phyloP scores from a whole-genome alignment of 768 basidiomycete species.

The Trametes punicea region DNA sequence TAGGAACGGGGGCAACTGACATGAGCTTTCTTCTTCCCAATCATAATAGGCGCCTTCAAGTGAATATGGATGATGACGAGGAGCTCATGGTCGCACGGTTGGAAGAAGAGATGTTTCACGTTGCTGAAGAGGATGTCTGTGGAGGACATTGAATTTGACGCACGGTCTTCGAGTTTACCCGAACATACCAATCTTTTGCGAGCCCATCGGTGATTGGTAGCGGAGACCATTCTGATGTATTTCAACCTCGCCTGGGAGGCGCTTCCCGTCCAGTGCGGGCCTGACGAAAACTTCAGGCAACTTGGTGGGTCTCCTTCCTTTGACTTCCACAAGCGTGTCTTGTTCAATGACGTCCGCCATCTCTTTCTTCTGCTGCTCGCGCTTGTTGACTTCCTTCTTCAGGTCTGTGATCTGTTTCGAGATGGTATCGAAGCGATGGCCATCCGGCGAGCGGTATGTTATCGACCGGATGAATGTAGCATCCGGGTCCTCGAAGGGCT shows the following conservation, averaged over 20 bases:
- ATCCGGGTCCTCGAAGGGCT: constrained; percentile 97
- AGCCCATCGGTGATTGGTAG: constrained; percentile 82
- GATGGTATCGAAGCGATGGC: constrained; percentile 83
- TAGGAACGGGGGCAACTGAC: constrained; percentile 41
- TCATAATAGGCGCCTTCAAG: constrained; percentile 93
- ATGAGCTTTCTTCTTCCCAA: constrained; percentile 97
- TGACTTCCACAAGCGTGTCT: constrained; percentile 83
- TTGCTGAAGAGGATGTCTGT: constrained; percentile 93
- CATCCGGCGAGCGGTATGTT: constrained; percentile 88
- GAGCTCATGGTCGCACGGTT: constrained; percentile 95
- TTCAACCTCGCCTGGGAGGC: constrained; percentile 95
- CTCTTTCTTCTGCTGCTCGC: constrained; percentile 96
- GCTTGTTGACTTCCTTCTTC: constrained; percentile 96
- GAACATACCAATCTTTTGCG: constrained; percentile 83
- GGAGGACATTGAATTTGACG: neutral
- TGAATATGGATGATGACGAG: constrained; percentile 93
- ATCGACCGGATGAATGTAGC: constrained; percentile 95
- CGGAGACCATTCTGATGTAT: constrained; percentile 97
- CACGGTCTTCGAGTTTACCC: neutral
- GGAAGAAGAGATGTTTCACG: constrained; percentile 98
- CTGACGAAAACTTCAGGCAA: constrained; percentile 91
- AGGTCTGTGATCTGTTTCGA: constrained; percentile 91
- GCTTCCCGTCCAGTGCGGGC: constrained; percentile 92
- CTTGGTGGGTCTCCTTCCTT: constrained; percentile 80
- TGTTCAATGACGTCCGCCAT: constrained; percentile 98